Percentiles rank a stretch among this genome's conserved stretches.
These are phyloP conservation scores for Ceratobasidium sp. DNA, from an alignment of 1,284 basidiomycete species.

Conservation along the genomic window DNA sequence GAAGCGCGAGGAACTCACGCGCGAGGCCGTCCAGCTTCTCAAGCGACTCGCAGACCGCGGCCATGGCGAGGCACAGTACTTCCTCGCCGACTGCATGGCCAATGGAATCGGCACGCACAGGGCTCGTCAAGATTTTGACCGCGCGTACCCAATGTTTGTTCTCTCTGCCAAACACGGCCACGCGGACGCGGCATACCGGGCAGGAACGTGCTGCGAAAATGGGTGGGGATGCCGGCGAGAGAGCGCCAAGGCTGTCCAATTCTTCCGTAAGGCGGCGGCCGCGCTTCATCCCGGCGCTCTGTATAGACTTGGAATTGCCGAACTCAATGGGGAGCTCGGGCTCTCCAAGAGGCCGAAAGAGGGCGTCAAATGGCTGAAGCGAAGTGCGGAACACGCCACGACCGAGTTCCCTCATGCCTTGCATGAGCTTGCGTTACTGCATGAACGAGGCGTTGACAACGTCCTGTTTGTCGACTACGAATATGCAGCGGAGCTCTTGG, in stretches of 20 bases:
- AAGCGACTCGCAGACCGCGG: constrained; percentile 94
- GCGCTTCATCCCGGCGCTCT: constrained; percentile 93
- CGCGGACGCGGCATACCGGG: constrained; percentile 93
- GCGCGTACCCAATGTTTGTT: constrained; percentile 95
- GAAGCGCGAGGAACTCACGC: constrained; percentile 86
- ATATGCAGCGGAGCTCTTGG: constrained; percentile 93
- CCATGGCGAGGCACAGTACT: constrained; percentile 94
- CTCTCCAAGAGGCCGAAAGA: constrained; percentile 90
- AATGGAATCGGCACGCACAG: constrained; percentile 94
- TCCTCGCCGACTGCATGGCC: constrained; percentile 96
- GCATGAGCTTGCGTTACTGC: constrained; percentile 93
- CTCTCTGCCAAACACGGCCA: constrained; percentile 99
- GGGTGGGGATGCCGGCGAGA: constrained; percentile 98
- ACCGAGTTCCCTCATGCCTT: constrained; percentile 96
- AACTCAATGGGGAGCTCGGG: constrained; percentile 95
- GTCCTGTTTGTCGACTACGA: constrained; percentile 97
- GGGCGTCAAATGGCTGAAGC: constrained; percentile 98
- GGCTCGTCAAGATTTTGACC: constrained; percentile 94
- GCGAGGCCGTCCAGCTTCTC: constrained; percentile 86
- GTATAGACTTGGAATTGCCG: constrained; percentile 95
- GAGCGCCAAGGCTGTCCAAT: constrained; percentile 89
- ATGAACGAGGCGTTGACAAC: constrained; percentile 96
- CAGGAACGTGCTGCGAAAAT: constrained; percentile 98
- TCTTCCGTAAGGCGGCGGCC: constrained; percentile 93
- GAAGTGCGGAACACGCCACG: constrained; percentile 93